Evolutionary conservation across 108 stramenopile genomes (phyloP).

Genomic region (Pseudonitzschia delicatissima): DNA sequence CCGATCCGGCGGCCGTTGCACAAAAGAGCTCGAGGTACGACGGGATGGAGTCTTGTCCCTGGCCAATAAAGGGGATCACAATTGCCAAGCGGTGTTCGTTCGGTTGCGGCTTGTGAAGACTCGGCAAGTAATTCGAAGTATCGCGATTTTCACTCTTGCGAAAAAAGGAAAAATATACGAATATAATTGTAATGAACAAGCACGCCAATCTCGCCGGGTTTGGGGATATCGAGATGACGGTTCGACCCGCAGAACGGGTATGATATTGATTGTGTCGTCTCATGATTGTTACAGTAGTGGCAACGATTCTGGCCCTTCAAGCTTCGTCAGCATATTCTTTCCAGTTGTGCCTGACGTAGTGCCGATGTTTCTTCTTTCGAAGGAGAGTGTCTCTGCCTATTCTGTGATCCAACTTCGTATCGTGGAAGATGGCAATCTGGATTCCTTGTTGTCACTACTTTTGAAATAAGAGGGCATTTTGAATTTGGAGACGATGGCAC

Average conservation of each 20-base stretch:
- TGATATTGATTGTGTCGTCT: background rate
- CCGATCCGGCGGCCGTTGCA: constrained; percentile 67
- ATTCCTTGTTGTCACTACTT: too few species aligned
- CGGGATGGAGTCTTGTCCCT: constrained; percentile 60
- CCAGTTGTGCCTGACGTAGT: too few species aligned
- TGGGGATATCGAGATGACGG: constrained; percentile 1
- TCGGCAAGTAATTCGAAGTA: background rate
- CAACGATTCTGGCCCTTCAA: too few species aligned
- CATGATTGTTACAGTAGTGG: too few species aligned
- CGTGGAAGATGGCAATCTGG: too few species aligned
- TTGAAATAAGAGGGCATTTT: too few species aligned
- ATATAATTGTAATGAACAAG: background rate
- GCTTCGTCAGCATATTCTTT: too few species aligned
- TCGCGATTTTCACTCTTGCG: background rate
- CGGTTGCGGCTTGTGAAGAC: background rate
- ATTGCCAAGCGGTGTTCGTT: constrained; percentile 59
- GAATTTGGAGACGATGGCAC: too few species aligned
- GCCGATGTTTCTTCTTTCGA: too few species aligned
- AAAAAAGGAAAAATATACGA: background rate
- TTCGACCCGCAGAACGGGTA: background rate
- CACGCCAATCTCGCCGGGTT: background rate
- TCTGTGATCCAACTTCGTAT: too few species aligned
- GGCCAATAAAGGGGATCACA: constrained; percentile 71
- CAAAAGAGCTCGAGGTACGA: constrained; percentile 83
- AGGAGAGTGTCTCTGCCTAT: too few species aligned